A percentile compares a stretch with the other conserved stretches of the same genome.
These are phyloP conservation scores for Claviceps digitariae DNA, from an alignment of 2,329 filamentous ascomycete genomes.

Conservation along the genomic window DNA sequence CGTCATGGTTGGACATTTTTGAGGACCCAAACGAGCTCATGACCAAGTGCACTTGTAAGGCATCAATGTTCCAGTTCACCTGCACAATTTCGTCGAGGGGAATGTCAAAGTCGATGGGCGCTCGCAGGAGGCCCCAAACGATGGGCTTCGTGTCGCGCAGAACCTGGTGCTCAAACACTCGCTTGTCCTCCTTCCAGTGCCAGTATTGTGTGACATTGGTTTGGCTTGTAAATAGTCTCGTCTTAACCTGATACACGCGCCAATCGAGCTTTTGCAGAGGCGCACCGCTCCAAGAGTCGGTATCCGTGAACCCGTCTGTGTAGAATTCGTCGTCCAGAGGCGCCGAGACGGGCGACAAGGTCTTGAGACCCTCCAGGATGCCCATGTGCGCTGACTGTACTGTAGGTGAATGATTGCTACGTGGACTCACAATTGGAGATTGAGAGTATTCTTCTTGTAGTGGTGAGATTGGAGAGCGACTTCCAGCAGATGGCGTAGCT, in stretches of 20 bases:
- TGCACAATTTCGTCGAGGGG: conserved; percentile 31
- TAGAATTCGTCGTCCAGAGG: conserved; percentile 25
- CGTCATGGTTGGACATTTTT: conserved; percentile 14
- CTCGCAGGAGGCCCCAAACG: conserved; percentile 35
- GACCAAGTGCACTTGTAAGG: conserved; percentile 28
- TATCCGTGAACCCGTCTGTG: conserved; percentile 32
- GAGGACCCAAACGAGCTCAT: conserved; percentile 18
- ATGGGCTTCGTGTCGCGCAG: conserved; percentile 30
- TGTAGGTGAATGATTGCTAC: neutral
- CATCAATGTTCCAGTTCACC: conserved; percentile 29
- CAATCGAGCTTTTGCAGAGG: conserved; percentile 33
- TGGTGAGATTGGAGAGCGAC: conserved; percentile 14
- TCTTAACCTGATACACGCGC: conserved; percentile 39
- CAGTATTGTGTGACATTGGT: conserved; percentile 39
- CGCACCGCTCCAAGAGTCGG: conserved; percentile 35
- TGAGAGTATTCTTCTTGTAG: conserved; percentile 6
- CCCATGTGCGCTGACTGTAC: neutral
- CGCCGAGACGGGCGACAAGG: conserved; percentile 8
- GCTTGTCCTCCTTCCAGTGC: conserved; percentile 31
- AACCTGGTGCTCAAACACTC: conserved; percentile 39
- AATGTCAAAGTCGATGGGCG: conserved; percentile 37
- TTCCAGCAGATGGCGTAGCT: conserved; percentile 14
- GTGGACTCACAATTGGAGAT: conserved; percentile 1
- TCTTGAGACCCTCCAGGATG: conserved; percentile 14
- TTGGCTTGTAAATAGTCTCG: conserved; percentile 30